A percentile compares a stretch with the other conserved stretches of the same genome.
These are phyloP conservation scores for Triangularia setosa DNA, from an alignment of 2,329 filamentous ascomycete genomes.

Conservation along the genomic window DNA sequence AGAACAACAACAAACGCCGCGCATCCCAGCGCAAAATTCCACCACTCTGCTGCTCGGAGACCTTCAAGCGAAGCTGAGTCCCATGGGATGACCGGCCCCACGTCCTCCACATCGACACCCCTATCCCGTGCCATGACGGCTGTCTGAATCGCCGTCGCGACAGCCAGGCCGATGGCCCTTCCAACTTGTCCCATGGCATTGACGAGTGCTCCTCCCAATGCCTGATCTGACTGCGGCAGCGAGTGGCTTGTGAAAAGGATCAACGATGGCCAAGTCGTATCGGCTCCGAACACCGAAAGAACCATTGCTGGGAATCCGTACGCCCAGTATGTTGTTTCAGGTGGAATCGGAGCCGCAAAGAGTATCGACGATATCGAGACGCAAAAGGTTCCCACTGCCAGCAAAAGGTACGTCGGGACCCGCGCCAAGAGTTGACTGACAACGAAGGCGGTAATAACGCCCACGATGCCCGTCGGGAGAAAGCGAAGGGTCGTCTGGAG, in stretches of 20 bases:
- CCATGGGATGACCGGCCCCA: conserved; percentile 40
- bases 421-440: conserved; percentile 54
- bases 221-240: conserved; percentile 61
- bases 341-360: conserved; percentile 60
- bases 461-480: conserved; percentile 60
- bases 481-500: conserved; percentile 68
- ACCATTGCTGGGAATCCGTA: conserved; percentile 64
- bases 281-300: conserved; percentile 61
- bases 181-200: conserved; percentile 64
- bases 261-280: conserved; percentile 62
- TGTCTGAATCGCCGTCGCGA: conserved; percentile 62
- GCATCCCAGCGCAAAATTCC: conserved; percentile 47
- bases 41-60: conserved; percentile 48
- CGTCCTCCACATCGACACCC: conserved; percentile 41
- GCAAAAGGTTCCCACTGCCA: conserved; percentile 54
- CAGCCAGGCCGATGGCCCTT: conserved; percentile 60
- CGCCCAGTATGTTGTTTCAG: conserved; percentile 61
- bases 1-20: conserved; percentile 42
- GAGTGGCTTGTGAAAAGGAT: conserved; percentile 63
- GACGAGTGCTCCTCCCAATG: conserved; percentile 63
- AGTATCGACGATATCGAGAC: conserved; percentile 55
- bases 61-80: conserved; percentile 46
- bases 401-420: conserved; percentile 55
- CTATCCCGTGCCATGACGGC: conserved; percentile 52
- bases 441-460: conserved; percentile 53